Conservation (phyloP, 208 protist species). For the Phytomonas sp. region DNA sequence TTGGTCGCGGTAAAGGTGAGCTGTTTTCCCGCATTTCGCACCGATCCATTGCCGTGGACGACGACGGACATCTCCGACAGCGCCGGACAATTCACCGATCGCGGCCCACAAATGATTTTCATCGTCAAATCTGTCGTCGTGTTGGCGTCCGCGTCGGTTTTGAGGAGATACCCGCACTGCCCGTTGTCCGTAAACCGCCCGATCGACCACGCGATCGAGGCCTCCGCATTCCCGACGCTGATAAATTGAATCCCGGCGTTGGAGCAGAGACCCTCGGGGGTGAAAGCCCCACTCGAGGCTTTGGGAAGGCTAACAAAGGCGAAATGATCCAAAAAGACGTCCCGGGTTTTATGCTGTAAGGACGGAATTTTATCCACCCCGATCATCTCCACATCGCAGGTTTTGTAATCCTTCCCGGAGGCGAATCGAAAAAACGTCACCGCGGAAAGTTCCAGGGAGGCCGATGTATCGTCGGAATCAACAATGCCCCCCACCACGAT, state of each 20-base stretch:
- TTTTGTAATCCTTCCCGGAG: constrained; percentile 21
- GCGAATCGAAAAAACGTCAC: constrained; percentile 79
- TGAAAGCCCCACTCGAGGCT: constrained; percentile 10
- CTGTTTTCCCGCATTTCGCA: constrained; percentile 38
- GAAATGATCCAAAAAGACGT: constrained; percentile 61
- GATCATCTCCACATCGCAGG: constrained; percentile 51
- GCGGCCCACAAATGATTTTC: constrained; percentile 65
- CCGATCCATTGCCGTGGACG: constrained; percentile 48
- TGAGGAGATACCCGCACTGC: constrained; percentile 77
- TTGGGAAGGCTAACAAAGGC: constrained; percentile 43
- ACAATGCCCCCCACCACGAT: constrained; percentile 77
- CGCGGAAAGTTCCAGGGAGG: constrained; percentile 47
- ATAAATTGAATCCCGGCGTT: constrained; percentile 68
- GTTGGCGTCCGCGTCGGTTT: constrained; percentile 38
- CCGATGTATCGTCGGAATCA: constrained; percentile 45
- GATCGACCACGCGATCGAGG: constrained; percentile 40
- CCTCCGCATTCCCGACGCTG: constrained; percentile 43
- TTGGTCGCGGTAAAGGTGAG: constrained; percentile 63
- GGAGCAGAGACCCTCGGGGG: constrained; percentile 33
- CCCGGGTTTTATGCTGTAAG: constrained; percentile 15
- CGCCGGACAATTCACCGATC: constrained; percentile 38
- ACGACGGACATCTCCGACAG: constrained; percentile 30
- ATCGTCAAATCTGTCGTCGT: constrained; percentile 38
- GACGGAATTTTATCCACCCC: constrained; percentile 14
- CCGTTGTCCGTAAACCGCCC: constrained; percentile 81